These are phyloP conservation scores for Penicillium bovifimosum DNA, from an alignment of 495 filamentous ascomycete genomes.

Conservation along the genomic window DNA sequence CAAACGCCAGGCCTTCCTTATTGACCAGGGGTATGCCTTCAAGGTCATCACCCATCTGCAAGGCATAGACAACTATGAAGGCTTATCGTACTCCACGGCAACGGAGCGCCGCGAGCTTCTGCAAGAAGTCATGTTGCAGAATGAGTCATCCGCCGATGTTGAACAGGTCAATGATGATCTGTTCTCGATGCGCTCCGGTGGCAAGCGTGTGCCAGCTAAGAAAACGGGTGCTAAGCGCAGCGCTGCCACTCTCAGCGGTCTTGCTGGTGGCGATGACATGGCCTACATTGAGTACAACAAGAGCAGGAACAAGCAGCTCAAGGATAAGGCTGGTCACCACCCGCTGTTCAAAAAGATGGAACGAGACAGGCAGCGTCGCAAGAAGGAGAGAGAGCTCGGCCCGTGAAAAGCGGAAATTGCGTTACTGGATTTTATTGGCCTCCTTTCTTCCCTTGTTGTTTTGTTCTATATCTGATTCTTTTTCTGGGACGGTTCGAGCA, in stretches of 20 bases:
- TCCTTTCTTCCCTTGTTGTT: not conserved
- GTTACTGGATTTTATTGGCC: constrained; percentile 1
- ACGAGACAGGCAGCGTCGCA: constrained; percentile 63
- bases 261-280: constrained; percentile 92
- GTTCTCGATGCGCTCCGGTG: constrained; percentile 58
- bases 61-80: constrained; percentile 78
- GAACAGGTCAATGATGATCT: constrained; percentile 80
- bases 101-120: constrained; percentile 83
- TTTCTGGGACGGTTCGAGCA: too few relatives aligned
- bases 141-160: constrained; percentile 70
- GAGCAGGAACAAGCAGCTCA: constrained; percentile 74
- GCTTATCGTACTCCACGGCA: constrained; percentile 73
- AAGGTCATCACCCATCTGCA: constrained; percentile 97
- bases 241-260: constrained; percentile 76
- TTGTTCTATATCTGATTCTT: not conserved
- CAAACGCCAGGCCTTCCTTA: constrained; percentile 94
- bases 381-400: constrained; percentile 42
- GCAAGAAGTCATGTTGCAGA: constrained; percentile 86
- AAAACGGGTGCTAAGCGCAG: constrained; percentile 61
- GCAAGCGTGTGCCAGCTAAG: constrained; percentile 34
- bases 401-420: not conserved
- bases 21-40: constrained; percentile 98
- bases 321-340: constrained; percentile 57
- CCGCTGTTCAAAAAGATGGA: constrained; percentile 77
- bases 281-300: constrained; percentile 86